Percentiles rank a stretch among this genome's conserved stretches.
Conservation (phyloP, 1,284 basidiomycete genomes). For the Gymnopus androsaceus region DNA sequence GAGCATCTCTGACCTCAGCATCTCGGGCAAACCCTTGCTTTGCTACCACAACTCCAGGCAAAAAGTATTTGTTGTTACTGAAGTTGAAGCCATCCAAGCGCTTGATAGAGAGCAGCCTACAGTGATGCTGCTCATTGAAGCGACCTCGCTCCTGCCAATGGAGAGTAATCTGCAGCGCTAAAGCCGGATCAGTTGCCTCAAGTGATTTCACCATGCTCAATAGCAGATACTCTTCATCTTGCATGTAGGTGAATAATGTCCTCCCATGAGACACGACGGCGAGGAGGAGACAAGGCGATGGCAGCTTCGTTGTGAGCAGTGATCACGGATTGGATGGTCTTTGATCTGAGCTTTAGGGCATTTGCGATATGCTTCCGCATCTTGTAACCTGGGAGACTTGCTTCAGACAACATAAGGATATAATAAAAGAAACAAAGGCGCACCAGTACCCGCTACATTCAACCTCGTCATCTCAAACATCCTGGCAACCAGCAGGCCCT, state of each 20-base stretch:
- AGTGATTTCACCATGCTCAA: neutral
- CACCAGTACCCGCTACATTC: slow-evolving; percentile 3
- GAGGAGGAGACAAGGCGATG: neutral
- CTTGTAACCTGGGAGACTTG: slow-evolving; percentile 31
- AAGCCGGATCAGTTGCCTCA: neutral
- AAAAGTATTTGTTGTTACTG: too few species aligned
- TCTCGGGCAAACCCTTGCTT: too few species aligned
- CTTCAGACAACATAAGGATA: too few species aligned
- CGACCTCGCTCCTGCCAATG: neutral
- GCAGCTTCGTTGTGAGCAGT: slow-evolving; percentile 24
- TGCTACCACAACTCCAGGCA: too few species aligned
- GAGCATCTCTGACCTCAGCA: too few species aligned
- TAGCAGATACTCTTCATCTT: neutral
- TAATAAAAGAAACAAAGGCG: neutral
- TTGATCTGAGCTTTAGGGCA: slow-evolving; percentile 23
- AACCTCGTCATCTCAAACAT: slow-evolving; percentile 4
- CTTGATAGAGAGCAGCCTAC: neutral
- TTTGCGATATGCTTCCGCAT: slow-evolving; percentile 24
- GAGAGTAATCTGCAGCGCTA: neutral
- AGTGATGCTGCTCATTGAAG: neutral
- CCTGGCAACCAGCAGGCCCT: neutral
- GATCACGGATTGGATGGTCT: slow-evolving; percentile 24
- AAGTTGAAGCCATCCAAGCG: neutral
- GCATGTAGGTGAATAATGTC: neutral
- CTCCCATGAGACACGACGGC: neutral